A percentile compares a stretch with the other conserved stretches of the same genome.
Evolutionary conservation across 495 filamentous ascomycete genomes (phyloP).

Genomic region (Hapsidospora chrysogenum): DNA sequence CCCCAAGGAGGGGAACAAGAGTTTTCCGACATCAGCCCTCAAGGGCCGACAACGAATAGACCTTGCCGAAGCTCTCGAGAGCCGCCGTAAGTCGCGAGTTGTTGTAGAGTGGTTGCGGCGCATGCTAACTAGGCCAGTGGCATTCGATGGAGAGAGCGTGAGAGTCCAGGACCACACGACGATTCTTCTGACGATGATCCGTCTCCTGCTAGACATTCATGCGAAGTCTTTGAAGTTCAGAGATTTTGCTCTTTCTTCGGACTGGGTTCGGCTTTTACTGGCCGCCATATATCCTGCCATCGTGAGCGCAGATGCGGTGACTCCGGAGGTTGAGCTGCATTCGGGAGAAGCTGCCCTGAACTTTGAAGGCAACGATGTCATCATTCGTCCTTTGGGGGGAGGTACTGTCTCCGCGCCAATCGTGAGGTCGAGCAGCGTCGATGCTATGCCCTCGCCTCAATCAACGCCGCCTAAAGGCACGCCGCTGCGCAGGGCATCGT

Average conservation of each 20-base stretch:
- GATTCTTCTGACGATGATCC: conserved; percentile 55
- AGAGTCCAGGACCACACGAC: conserved; percentile 20
- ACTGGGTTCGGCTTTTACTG: conserved; percentile 63
- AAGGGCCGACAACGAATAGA: conserved; percentile 12
- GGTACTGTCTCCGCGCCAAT: conserved; percentile 40
- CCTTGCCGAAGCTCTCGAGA: conserved; percentile 29
- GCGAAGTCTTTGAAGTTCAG: conserved; percentile 53
- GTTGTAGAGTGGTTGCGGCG: neutral
- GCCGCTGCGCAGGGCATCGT: conserved; percentile 58
- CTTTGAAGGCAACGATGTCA: conserved; percentile 73
- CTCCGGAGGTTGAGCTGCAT: conserved; percentile 66
- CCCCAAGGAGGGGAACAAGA: no score
- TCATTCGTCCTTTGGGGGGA: conserved; percentile 51
- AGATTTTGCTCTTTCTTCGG: conserved; percentile 61
- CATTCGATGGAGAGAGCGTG: conserved; percentile 29
- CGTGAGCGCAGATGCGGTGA: conserved; percentile 67
- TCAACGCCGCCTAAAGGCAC: conserved; percentile 28
- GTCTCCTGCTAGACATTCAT: conserved; percentile 67
- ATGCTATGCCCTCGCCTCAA: conserved; percentile 21
- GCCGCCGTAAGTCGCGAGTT: conserved; percentile 26
- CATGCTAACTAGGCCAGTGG: conserved; percentile 8
- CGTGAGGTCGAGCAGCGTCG: conserved; percentile 51
- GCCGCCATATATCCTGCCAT: conserved; percentile 69
- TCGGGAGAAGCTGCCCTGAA: conserved; percentile 61
- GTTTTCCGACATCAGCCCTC: no score